phyloP scores from a whole-genome alignment of 2,329 filamentous ascomycete genomes.

The Fusarium subglutinans region DNA sequence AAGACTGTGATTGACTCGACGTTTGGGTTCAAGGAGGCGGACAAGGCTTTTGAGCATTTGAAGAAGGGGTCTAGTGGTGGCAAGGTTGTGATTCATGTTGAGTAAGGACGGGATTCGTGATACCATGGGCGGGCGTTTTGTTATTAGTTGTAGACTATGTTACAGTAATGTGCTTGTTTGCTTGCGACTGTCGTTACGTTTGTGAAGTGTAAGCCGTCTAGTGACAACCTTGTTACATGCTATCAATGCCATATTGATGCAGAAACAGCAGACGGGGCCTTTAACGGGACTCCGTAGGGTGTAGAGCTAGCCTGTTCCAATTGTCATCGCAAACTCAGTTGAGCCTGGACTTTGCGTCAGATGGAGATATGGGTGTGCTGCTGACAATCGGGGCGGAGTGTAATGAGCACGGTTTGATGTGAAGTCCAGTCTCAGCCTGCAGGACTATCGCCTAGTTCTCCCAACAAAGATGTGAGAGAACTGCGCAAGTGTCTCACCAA shows the following conservation, averaged over 20 bases:
- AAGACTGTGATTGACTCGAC: slow-evolving; percentile 63
- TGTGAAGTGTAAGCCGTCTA: background rate
- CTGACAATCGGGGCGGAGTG: rapidly evolving
- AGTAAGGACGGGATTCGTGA: slow-evolving; percentile 2
- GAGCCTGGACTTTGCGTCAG: background rate
- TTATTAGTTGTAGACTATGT: background rate
- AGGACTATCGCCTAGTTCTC: background rate
- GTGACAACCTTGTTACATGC: background rate
- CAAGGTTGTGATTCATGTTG: slow-evolving; percentile 62
- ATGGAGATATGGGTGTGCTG: background rate
- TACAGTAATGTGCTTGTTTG: background rate
- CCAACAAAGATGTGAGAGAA: background rate
- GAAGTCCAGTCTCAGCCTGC: background rate
- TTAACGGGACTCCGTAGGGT: background rate
- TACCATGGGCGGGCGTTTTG: background rate
- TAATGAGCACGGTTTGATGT: too few relatives aligned
- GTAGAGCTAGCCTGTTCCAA: background rate
- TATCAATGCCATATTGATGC: background rate
- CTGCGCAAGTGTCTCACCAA: background rate
- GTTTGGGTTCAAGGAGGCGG: slow-evolving; percentile 65
- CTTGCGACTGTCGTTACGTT: background rate
- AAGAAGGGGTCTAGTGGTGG: slow-evolving; percentile 67
- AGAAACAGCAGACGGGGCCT: background rate
- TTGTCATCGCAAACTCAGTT: background rate
- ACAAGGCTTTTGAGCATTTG: slow-evolving; percentile 66